Percentiles rank a stretch among this genome's conserved stretches.
Evolutionary conservation across 2,329 filamentous ascomycete species (phyloP).

Genomic region (Colletotrichum sp.): DNA sequence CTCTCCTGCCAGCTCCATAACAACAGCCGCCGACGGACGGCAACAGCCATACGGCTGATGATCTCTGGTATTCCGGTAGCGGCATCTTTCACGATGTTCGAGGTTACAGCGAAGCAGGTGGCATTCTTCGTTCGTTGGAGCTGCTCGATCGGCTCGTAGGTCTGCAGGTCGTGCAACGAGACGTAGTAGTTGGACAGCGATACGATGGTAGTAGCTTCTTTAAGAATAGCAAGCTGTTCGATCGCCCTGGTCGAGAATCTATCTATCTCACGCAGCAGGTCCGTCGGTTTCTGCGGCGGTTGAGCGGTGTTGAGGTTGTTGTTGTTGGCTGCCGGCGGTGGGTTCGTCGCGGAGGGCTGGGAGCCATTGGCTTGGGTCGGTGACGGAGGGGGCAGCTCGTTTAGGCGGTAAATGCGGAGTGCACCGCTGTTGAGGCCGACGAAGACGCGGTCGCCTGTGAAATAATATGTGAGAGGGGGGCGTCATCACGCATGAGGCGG

Average conservation of each 20-base stretch:
- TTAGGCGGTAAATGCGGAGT: constrained; percentile 89
- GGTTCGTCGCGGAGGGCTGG: constrained; percentile 26
- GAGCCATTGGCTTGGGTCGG: constrained; percentile 45
- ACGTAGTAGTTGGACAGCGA: constrained; percentile 91
- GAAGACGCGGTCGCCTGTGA: constrained; percentile 81
- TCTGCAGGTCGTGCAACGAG: constrained; percentile 87
- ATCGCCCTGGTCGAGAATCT: constrained; percentile 91
- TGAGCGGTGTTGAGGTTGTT: constrained; percentile 7
- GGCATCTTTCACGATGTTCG: constrained; percentile 91
- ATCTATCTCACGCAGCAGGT: constrained; percentile 89
- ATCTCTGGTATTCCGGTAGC: constrained; percentile 90
- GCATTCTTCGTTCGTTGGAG: constrained; percentile 87
- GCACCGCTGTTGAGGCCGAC: constrained; percentile 90
- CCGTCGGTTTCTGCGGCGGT: constrained; percentile 64
- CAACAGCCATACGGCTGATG: constrained; percentile 88
- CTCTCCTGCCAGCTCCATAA: constrained; percentile 97
- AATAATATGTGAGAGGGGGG: constrained; percentile 1
- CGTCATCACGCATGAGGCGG: not conserved
- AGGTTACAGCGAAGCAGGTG: constrained; percentile 88
- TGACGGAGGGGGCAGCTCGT: constrained; percentile 58
- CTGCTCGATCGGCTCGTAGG: constrained; percentile 80
- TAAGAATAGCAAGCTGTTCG: constrained; percentile 93
- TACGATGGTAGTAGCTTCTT: constrained; percentile 90
- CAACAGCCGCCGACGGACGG: constrained; percentile 87
- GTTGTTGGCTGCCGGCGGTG: constrained; percentile 26